Evolutionary conservation across 371 early-diverging fungal species (phyloP).

Genomic region (Mucor ambiguus): DNA sequence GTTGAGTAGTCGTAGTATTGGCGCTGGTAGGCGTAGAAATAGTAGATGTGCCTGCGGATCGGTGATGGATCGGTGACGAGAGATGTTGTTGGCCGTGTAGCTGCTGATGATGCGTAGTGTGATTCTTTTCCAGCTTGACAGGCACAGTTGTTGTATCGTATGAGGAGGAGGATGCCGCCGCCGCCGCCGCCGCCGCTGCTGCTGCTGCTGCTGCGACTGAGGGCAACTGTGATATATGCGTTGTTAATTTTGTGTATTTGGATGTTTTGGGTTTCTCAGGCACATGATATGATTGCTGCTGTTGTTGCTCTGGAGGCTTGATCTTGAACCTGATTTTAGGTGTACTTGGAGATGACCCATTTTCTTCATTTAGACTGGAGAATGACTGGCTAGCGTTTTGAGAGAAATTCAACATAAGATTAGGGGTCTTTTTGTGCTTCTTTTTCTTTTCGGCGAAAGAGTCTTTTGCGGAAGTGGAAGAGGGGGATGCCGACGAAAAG

Average conservation of each 20-base stretch:
- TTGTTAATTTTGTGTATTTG: background rate
- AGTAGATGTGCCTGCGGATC: background rate
- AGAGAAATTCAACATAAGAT: slow-evolving; percentile 36
- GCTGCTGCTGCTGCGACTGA: background rate
- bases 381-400: background rate
- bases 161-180: background rate
- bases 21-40: background rate
- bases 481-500: background rate
- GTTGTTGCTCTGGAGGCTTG: slow-evolving; percentile 37
- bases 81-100: background rate
- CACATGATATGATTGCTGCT: background rate
- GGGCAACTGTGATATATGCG: background rate
- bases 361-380: slow-evolving; percentile 1
- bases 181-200: background rate
- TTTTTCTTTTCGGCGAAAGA: slow-evolving; percentile 30
- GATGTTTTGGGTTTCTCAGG: background rate
- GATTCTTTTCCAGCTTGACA: slow-evolving; percentile 12
- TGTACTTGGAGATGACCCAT: slow-evolving; percentile 29
- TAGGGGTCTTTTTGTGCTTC: slow-evolving; percentile 25
- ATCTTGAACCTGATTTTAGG: slow-evolving; percentile 52
- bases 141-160: background rate
- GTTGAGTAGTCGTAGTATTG: background rate
- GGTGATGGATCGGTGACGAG: background rate
- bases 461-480: background rate
- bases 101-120: background rate